Evolutionary conservation across 2,329 filamentous ascomycete species (phyloP).

Genomic region (Hypoxylon sp.): DNA sequence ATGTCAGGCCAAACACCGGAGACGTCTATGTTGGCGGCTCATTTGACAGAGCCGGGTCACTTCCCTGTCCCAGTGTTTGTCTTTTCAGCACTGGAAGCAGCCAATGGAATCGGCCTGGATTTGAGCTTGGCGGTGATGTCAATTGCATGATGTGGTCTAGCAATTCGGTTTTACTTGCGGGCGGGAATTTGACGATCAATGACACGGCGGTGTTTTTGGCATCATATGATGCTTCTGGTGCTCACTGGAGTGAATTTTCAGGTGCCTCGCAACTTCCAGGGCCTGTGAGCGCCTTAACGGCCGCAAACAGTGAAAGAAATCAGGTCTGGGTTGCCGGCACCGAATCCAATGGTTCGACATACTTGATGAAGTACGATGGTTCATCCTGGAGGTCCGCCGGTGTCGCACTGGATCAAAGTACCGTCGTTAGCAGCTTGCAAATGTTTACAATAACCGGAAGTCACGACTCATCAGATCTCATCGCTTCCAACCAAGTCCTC

Average conservation of each 20-base stretch:
- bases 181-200: conserved; percentile 80
- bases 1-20: conserved; percentile 76
- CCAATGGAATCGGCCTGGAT: conserved; percentile 87
- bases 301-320: conserved; percentile 79
- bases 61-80: conserved; percentile 87
- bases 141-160: conserved; percentile 82
- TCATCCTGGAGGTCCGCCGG: conserved; percentile 77
- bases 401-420: conserved; percentile 73
- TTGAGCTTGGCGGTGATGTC: conserved; percentile 78
- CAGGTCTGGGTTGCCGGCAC: conserved; percentile 88
- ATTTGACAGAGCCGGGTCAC: conserved; percentile 85
- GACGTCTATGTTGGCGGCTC: conserved; percentile 89
- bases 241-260: conserved; percentile 76
- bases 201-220: conserved; percentile 77
- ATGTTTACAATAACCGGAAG: conserved; percentile 79
- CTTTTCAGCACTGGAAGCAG: conserved; percentile 77
- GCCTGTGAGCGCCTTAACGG: conserved; percentile 81
- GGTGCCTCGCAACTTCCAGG: conserved; percentile 79
- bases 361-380: conserved; percentile 86
- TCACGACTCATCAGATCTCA: conserved; percentile 75
- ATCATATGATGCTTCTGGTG: conserved; percentile 77
- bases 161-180: conserved; percentile 79
- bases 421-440: conserved; percentile 84
- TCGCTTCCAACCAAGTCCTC: conserved; percentile 78
- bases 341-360: conserved; percentile 73